Percentiles rank a stretch among this genome's conserved stretches.
These are phyloP conservation scores for Oldenlandia corymbosa DNA, from an alignment of 257 asterid species.

Conservation along the genomic window DNA sequence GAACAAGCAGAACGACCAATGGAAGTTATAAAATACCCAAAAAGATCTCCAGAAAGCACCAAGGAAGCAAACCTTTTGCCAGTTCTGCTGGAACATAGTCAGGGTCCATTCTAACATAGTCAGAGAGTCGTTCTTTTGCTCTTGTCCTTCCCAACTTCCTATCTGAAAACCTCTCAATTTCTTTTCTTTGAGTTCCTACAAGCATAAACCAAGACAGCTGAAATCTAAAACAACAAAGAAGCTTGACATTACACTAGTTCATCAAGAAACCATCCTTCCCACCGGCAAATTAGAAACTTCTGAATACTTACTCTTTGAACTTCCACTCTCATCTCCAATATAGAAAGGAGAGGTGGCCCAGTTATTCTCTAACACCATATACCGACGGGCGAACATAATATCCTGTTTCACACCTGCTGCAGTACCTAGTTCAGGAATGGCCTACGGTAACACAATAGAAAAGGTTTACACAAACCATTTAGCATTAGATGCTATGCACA, in stretches of 20 bases:
- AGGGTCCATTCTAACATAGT: constrained; percentile 38
- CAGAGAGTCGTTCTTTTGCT: constrained; percentile 36
- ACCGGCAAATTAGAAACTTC: not conserved
- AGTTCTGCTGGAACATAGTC: constrained; percentile 68
- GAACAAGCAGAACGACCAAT: not conserved
- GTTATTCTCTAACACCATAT: constrained; percentile 29
- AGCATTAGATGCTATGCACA: not conserved
- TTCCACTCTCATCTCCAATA: constrained; percentile 35
- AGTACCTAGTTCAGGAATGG: constrained; percentile 40
- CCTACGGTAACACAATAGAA: constrained; percentile 26
- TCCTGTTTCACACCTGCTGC: constrained; percentile 28
- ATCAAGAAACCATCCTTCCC: not conserved
- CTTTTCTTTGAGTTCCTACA: constrained; percentile 39
- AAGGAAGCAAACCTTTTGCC: constrained; percentile 37
- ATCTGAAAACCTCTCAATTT: constrained; percentile 57
- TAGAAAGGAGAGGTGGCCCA: constrained; percentile 49
- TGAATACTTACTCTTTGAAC: constrained; percentile 31
- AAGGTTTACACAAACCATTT: not conserved
- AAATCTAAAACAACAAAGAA: no score
- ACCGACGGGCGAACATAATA: constrained; percentile 29
- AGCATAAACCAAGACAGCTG: constrained; percentile 7
- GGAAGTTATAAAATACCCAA: not conserved
- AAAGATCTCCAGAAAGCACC: constrained; percentile 1
- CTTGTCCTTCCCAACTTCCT: constrained; percentile 19
- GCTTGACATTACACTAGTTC: not conserved